These are phyloP conservation scores for Pharus latifolius DNA, from an alignment of 176 grass and related monocot genomes.

Conservation along the genomic window DNA sequence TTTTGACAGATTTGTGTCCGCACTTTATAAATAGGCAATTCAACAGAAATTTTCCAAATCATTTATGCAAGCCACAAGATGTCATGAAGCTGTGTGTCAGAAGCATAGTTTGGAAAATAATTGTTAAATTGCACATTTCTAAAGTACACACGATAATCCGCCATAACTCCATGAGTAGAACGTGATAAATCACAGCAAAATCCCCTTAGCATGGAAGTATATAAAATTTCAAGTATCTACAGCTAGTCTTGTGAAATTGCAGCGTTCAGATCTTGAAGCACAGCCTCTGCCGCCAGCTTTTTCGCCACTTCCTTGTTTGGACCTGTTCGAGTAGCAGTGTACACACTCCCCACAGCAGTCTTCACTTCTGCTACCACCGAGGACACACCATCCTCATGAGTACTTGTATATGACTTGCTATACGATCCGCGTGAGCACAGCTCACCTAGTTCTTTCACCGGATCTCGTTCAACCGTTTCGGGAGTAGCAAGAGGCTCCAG, in stretches of 20 bases:
- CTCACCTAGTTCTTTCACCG: constrained; percentile 44
- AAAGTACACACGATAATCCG: not conserved
- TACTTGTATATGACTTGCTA: not conserved
- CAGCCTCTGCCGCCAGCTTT: constrained; percentile 35
- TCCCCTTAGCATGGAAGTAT: too few species aligned
- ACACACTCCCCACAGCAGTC: constrained; percentile 5
- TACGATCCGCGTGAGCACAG: constrained; percentile 22
- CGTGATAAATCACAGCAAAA: too few species aligned
- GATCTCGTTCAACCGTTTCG: constrained; percentile 42
- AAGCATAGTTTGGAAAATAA: not conserved
- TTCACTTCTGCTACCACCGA: constrained; percentile 33
- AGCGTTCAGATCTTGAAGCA: constrained; percentile 35
- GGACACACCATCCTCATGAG: not conserved
- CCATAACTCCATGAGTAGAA: too few species aligned
- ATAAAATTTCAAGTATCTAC: not conserved
- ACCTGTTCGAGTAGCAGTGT: constrained; percentile 20
- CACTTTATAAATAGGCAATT: not conserved
- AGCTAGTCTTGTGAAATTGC: not conserved
- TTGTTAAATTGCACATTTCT: not conserved
- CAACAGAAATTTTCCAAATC: not conserved
- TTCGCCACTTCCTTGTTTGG: constrained; percentile 19
- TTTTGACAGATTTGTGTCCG: not conserved
- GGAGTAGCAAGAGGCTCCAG: constrained; percentile 62
- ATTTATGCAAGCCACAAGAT: not conserved
- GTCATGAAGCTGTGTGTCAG: not conserved